Evolutionary conservation across 2,329 filamentous ascomycete species (phyloP), one percentile per base, ranked within the genome.

Genomic region (Colletotrichum ledebouriae): DNA sequence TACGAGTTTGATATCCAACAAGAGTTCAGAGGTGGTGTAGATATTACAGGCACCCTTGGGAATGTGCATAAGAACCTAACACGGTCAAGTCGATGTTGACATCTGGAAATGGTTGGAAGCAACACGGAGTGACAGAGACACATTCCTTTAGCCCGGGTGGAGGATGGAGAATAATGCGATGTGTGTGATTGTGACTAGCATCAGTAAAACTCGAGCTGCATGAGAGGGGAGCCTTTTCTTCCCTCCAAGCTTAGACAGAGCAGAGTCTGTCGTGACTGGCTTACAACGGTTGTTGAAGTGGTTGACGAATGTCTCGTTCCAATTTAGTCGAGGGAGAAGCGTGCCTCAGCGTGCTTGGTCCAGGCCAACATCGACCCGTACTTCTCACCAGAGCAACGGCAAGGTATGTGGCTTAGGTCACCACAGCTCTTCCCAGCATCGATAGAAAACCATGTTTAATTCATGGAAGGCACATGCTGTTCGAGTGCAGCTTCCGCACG

Each of bases 71-170:
- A n/a, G n/a, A 37, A 39, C 11, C 10, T 12, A 39, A 39, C 37
- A 11, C 4, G 37, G 37, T 12, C 29, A 52, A 33, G 49, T 6
- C 49, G 33, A 17, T 33, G 29, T 7, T n/a, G 17, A 33, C 12
- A n/a, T 34, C 49, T 39, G 33, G 33, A 33, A 15, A n/a, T 52
- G 49, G 33, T 52, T 52, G 25, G 49, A 52, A 52, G 49, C 49
- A 15, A 33, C 33, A 53, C 65, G 65, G 65, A 67, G 53, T 29
- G 60, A 58, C 65, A 60, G 60, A 64, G 60, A 64, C 60, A 53
- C 60, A 64, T 55, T 67, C 60, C 59, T 44, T 53, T 20, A 29
- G 29, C 25, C n/a, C 60, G 61, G 61, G 52, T 53, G 42, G 42
- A 63, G 49, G 60, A 47, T 58, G 29, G 29, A 52, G 60, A 63